Base-by-base conservation (phyloP, 1,139 yeast species). In the Candida smagusa region DNA sequence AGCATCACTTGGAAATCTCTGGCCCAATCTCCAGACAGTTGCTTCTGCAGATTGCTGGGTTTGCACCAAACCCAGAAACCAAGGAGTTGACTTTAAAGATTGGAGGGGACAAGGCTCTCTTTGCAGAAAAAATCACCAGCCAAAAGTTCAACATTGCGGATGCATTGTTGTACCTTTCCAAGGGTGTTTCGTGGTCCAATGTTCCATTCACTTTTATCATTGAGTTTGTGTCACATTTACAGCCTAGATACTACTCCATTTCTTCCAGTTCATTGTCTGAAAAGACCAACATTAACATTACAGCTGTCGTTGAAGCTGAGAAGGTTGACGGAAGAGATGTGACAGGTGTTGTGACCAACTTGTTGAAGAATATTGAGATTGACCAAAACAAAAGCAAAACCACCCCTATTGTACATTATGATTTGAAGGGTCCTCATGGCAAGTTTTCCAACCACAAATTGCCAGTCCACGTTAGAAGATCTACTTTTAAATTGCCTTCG, bases 171-270 rank as follows among this genome's bases (percentile, higher is more conserved):
- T 46, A 61, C 27, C 59, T 90, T 39, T 85, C 96, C 19, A 53
- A 67, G 11, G 89, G 86, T 35, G 56, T 48, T 28, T 62, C 79
- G 24, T 90, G 97, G 97, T 48, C 60, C 16, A 59, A 66, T 9
- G 87, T 92, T 36, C 97, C 98, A 27, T 85, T 90, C 68, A 82
- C 81, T 41, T 87, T 89, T 56, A 65, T 92, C 36, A 72, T 90
- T 51, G 98, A 92, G 66, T 75, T 83, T 30, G 63, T 92, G 44
- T 79, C 89, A 37, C 88, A 81, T 53, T 69, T 92, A 52, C 94
- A 85, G 58, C 96, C 97, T 33, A 90, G 98, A 63, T 92, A 89
- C 66, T 92, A 92, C 63, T 92, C 98, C 16, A 92, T 92, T 50
- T 90, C 97, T 3, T 90, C 97, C 2, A 88, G 97, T 8, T 82